phyloP scores from a whole-genome alignment of 345 rosid species.

The Excoecaria cochinchinensis region DNA sequence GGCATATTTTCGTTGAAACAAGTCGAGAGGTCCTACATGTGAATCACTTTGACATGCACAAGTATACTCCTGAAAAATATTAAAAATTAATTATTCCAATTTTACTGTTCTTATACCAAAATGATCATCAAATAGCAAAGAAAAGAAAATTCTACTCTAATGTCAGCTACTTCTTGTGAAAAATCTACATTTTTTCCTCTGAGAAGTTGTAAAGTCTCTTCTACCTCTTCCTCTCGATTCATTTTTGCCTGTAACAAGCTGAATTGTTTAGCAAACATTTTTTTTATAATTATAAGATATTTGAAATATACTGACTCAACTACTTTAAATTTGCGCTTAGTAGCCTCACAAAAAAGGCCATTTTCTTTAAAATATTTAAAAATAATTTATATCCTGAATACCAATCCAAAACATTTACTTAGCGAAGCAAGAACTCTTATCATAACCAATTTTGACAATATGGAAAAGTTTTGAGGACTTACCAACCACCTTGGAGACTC shows the following conservation, averaged over 20 bases:
- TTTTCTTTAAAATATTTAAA: too few relatives aligned
- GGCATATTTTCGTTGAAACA: conserved; percentile 56
- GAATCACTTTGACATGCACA: conserved; percentile 32
- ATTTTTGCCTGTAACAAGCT: conserved; percentile 24
- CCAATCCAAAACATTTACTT: too few relatives aligned
- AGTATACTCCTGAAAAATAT: conserved; percentile 37
- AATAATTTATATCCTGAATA: too few relatives aligned
- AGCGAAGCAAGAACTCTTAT: too few relatives aligned
- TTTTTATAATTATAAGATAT: too few relatives aligned
- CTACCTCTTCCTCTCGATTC: conserved; percentile 25
- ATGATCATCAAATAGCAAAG: neutral
- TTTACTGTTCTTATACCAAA: neutral
- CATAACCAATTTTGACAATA: too few relatives aligned
- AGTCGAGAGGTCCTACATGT: conserved; percentile 33
- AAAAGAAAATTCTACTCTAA: conserved; percentile 18
- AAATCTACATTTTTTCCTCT: conserved; percentile 31
- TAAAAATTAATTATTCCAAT: neutral
- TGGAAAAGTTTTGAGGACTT: neutral
- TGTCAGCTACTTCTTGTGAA: conserved; percentile 23
- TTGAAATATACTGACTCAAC: too few relatives aligned
- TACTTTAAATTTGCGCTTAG: too few relatives aligned
- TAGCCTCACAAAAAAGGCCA: too few relatives aligned
- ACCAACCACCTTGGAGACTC: conserved; percentile 69
- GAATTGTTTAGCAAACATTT: too few relatives aligned
- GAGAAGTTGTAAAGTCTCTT: conserved; percentile 22